phyloP scores from a whole-genome alignment of 2,329 filamentous ascomycete species.

The Ustulina deusta region DNA sequence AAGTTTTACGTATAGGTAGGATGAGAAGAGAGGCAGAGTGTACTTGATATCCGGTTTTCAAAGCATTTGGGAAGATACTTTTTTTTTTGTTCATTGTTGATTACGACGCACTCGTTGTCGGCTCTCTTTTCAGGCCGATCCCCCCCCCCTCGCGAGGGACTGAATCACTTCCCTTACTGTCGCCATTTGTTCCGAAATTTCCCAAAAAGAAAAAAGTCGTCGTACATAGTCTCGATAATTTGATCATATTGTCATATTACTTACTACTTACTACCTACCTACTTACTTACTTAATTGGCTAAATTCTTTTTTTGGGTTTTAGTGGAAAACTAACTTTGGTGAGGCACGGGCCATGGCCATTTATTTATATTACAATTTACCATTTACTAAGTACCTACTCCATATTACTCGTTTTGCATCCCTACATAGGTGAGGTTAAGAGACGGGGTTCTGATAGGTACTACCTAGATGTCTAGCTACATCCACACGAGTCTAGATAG shows the following conservation, averaged over 20 bases:
- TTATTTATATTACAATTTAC: too few relatives aligned
- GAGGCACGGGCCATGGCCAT: too few relatives aligned
- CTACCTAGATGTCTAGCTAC: too few relatives aligned
- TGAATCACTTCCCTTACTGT: neutral
- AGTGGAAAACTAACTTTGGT: too few relatives aligned
- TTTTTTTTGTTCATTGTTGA: constrained; percentile 21
- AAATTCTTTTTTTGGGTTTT: too few relatives aligned
- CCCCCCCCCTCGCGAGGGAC: neutral
- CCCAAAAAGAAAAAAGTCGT: neutral
- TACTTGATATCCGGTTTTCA: constrained; percentile 31
- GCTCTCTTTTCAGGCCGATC: constrained; percentile 17
- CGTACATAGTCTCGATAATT: constrained; percentile 29
- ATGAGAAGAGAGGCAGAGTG: constrained; percentile 34
- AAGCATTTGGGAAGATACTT: constrained; percentile 24
- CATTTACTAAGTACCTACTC: too few relatives aligned
- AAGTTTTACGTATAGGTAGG: constrained; percentile 22
- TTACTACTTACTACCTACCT: too few relatives aligned
- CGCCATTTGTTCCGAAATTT: constrained; percentile 10
- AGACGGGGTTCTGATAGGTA: too few relatives aligned
- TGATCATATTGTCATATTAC: constrained; percentile 14
- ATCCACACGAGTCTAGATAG: too few relatives aligned
- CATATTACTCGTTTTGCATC: too few relatives aligned
- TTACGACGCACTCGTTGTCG: constrained; percentile 30
- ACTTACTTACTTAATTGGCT: too few relatives aligned
- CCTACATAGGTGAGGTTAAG: too few relatives aligned